A percentile compares a stretch with the other conserved stretches of the same genome.
Evolutionary conservation across 1,284 basidiomycete genomes (phyloP).

Genomic region (Leccinum angustisporum): DNA sequence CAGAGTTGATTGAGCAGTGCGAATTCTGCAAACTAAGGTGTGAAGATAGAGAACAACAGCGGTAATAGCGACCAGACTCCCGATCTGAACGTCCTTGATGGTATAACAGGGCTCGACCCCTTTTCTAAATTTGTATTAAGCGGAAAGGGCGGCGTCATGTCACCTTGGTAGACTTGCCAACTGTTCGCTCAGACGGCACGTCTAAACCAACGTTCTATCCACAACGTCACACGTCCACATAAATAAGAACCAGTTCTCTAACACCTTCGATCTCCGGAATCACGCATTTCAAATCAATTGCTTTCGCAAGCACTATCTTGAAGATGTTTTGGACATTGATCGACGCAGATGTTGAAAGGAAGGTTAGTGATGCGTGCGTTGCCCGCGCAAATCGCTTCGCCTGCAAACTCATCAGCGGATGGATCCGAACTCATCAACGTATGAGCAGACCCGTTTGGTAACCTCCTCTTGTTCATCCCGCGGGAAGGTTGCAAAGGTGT

Average conservation of each 20-base stretch:
- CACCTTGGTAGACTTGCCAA: constrained; percentile 26
- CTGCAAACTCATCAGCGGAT: constrained; percentile 39
- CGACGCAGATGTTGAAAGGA: constrained; percentile 95
- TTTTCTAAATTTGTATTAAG: constrained; percentile 26
- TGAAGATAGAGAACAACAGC: too few species aligned
- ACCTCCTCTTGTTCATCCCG: constrained; percentile 98
- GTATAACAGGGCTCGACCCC: constrained; percentile 30
- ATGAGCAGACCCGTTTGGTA: constrained; percentile 78
- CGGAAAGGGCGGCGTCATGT: constrained; percentile 10
- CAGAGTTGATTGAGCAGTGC: too few species aligned
- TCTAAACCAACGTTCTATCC: constrained; percentile 28
- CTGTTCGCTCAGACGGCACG: constrained; percentile 14
- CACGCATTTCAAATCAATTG: constrained; percentile 90
- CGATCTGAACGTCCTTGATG: too few species aligned
- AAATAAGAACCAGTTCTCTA: constrained; percentile 90
- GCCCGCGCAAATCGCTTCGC: constrained; percentile 96
- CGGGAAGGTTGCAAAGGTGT: constrained; percentile 93
- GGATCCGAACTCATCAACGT: constrained; percentile 11
- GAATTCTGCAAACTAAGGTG: too few species aligned
- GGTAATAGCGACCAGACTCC: too few species aligned
- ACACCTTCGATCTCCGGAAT: constrained; percentile 96
- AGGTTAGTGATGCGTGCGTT: constrained; percentile 98
- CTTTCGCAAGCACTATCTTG: constrained; percentile 92
- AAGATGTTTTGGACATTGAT: constrained; percentile 99
- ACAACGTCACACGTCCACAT: constrained; percentile 77